Evolutionary conservation across 495 filamentous ascomycete species (phyloP).

Genomic region (Aspergillus funiculosus): DNA sequence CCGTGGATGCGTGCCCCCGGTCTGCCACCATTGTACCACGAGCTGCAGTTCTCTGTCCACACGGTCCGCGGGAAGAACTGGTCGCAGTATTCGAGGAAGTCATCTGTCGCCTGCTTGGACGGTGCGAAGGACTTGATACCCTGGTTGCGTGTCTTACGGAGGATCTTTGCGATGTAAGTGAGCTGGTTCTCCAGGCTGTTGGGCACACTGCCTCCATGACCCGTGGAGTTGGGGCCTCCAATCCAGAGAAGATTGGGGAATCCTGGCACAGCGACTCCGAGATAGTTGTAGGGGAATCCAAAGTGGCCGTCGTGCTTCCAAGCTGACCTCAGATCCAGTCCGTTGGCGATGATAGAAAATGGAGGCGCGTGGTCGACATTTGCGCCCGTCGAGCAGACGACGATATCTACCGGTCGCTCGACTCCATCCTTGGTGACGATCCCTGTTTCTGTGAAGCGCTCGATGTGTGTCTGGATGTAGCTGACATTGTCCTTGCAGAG

Average conservation of each 20-base stretch:
- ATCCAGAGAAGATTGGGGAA: constrained; percentile 62
- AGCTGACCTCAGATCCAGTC: constrained; percentile 42
- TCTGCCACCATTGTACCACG: constrained; percentile 63
- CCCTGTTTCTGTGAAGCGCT: constrained; percentile 50
- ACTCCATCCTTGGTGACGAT: constrained; percentile 50
- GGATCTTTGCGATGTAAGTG: constrained; percentile 55
- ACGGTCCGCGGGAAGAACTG: constrained; percentile 58
- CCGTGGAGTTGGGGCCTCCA: constrained; percentile 45
- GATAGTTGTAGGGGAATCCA: constrained; percentile 60
- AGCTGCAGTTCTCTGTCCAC: constrained; percentile 56
- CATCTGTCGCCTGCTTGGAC: constrained; percentile 49
- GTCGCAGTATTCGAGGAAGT: constrained; percentile 58
- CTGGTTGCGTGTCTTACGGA: constrained; percentile 58
- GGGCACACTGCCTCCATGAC: constrained; percentile 47
- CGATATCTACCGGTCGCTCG: constrained; percentile 48
- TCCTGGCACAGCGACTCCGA: constrained; percentile 54
- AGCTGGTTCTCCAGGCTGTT: constrained; percentile 52
- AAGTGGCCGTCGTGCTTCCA: constrained; percentile 49
- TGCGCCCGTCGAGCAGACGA: constrained; percentile 66
- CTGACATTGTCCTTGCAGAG: constrained; percentile 57
- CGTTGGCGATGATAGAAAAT: constrained; percentile 51
- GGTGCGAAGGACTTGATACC: constrained; percentile 57
- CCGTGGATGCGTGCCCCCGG: constrained; percentile 54
- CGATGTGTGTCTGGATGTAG: constrained; percentile 53
- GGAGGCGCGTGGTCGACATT: constrained; percentile 54